Evolutionary conservation across 2,329 filamentous ascomycete species (phyloP), one percentile per base, ranked within the genome.

Genomic region (Phialocephala sp.): DNA sequence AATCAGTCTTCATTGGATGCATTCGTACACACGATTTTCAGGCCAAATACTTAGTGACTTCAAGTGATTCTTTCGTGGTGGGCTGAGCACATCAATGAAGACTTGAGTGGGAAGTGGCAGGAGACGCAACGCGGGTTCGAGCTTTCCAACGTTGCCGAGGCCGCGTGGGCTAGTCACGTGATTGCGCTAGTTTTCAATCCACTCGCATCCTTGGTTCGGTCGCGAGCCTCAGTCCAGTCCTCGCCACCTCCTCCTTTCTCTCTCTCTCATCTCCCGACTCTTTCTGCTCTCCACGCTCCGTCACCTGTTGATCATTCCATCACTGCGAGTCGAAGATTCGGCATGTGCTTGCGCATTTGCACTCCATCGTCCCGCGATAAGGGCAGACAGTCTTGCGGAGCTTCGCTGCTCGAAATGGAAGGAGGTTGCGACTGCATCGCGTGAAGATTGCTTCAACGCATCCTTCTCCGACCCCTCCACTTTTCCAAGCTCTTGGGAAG

Each of bases 381-480:
- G 24, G 50, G 20, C 45, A 54, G 24, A 54, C 12, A 1, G 9
- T 35, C 47, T 6, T 35, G 50, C 24, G 50, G 50, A 54, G 24
- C 50, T 35, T 32, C 12, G 50, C 50, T 54, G 50, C 50, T 54
- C 24, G 22, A 54, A 54, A 32, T 54, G 50, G 50, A 54, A 54
- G 50, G 50, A 54, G 50, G 22, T 54, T 54, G 50, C 24, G 12
- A 27, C 32, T 9, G 18, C n/a, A 12, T 20, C 18, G 18, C 8
- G 18, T 24, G 8, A 50, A 22, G n/a, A 20, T 50, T 52, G 47
- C 47, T 52, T 52, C 2, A 52, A 27, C 12, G 14, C 50, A 35
- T 50, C 50, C 24, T 54, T 9, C 50, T 27, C 50, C 50, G 50
- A 20, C n/a, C 32, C 24, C 24, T 54, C 50, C 50, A 54, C 50